These are phyloP conservation scores for Cyberlindnera galapagoensis DNA, from an alignment of 805 yeast genomes.

Conservation along the genomic window DNA sequence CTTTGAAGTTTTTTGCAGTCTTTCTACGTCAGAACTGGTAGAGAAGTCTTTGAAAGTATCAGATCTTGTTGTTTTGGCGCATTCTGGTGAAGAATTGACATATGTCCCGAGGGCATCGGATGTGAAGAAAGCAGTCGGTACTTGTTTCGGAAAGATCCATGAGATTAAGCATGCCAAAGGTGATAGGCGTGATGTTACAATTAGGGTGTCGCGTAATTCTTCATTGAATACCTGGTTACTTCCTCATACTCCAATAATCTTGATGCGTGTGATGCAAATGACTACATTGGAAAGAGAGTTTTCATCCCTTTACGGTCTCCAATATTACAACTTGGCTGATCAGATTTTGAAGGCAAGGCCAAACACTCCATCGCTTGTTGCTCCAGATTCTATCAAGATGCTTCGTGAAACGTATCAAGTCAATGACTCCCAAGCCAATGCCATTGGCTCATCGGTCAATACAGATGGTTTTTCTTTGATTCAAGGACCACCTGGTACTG, in stretches of 20 bases:
- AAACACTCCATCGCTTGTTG: constrained; percentile 30
- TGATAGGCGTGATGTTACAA: constrained; percentile 67
- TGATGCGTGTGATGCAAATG: constrained; percentile 77
- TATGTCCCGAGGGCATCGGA: constrained; percentile 28
- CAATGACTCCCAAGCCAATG: constrained; percentile 86
- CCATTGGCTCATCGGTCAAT: constrained; percentile 67
- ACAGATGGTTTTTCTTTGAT: constrained; percentile 79
- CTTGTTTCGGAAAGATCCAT: constrained; percentile 76
- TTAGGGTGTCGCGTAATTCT: constrained; percentile 50
- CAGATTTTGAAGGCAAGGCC: constrained; percentile 66
- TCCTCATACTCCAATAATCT: constrained; percentile 58
- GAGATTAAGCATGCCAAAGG: constrained; percentile 60
- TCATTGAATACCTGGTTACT: constrained; percentile 46
- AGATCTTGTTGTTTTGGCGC: constrained; percentile 65
- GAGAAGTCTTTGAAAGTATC: constrained; percentile 61
- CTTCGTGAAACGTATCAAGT: constrained; percentile 50
- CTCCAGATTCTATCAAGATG: constrained; percentile 29
- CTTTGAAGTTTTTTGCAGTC: constrained; percentile 77
- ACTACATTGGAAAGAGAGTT: constrained; percentile 91
- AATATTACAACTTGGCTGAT: constrained; percentile 70
- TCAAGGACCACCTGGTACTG: constrained; percentile 99
- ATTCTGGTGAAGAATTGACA: constrained; percentile 19
- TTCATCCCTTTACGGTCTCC: constrained; percentile 74
- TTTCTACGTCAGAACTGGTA: constrained; percentile 43
- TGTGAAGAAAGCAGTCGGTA: constrained; percentile 28